These are phyloP conservation scores for Carex myosuroides DNA, from an alignment of 176 grass and related monocot genomes.

Conservation along the genomic window DNA sequence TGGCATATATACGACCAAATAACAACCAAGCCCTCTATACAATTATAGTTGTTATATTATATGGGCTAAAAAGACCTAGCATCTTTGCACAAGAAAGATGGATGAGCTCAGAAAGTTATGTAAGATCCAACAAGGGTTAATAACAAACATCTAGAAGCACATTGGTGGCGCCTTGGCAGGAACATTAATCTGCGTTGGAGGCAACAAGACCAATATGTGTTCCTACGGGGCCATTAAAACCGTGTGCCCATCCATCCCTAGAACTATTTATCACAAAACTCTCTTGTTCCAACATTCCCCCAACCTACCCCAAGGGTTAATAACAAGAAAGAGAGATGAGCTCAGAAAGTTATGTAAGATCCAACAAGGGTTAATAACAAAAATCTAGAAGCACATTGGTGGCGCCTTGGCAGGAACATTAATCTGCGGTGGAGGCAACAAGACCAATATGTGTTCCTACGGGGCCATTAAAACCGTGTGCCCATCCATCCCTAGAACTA, in stretches of 20 bases:
- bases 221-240: neutral
- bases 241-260: neutral
- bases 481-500: neutral
- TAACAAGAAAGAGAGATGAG: neutral
- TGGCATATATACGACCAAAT: neutral
- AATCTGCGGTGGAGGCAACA: neutral
- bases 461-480: neutral
- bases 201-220: neutral
- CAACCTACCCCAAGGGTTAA: no score
- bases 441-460: neutral
- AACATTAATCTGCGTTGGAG: neutral
- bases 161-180: neutral
- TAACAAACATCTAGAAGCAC: neutral
- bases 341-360: neutral
- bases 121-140: neutral
- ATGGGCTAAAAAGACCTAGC: neutral
- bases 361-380: neutral
- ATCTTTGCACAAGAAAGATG: neutral
- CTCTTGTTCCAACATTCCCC: neutral
- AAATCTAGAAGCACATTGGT: neutral
- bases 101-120: neutral
- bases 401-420: neutral
- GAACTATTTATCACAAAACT: neutral
- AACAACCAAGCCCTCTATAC: neutral
- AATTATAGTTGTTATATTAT: neutral